Evolutionary conservation across 352 stramenopile genomes (phyloP).

Genomic region (Stephanocyclus meneghinianus): DNA sequence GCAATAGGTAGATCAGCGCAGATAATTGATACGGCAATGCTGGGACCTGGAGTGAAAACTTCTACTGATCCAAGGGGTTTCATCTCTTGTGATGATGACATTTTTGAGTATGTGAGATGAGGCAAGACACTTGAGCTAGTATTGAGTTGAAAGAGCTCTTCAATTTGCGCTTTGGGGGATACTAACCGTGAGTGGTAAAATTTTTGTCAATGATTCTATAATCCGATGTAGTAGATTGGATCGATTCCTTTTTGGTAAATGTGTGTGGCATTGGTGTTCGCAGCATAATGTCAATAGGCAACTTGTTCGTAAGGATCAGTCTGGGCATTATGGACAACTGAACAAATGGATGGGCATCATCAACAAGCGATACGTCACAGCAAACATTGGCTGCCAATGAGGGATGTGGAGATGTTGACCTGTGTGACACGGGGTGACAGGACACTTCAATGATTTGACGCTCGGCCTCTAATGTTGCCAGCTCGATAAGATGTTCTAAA

Average conservation of each 20-base stretch:
- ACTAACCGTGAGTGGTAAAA: slow-evolving; percentile 25
- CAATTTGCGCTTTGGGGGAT: too few species aligned
- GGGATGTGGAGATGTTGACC: slow-evolving; percentile 3
- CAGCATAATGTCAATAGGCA: slow-evolving; percentile 71
- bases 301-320: slow-evolving; percentile 71
- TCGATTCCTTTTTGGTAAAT: slow-evolving; percentile 40
- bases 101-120: neutral
- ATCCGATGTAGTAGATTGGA: slow-evolving; percentile 16
- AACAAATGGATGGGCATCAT: slow-evolving; percentile 64
- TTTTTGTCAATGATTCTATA: slow-evolving; percentile 39
- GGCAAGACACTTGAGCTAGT: neutral
- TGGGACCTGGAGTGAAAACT: slow-evolving; percentile 80
- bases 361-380: slow-evolving; percentile 63
- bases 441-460: slow-evolving; percentile 50
- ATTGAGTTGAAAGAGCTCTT: too few species aligned
- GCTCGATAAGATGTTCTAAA: slow-evolving; percentile 55
- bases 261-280: slow-evolving; percentile 82
- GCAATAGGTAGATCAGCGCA: slow-evolving; percentile 71
- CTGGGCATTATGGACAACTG: slow-evolving; percentile 75
- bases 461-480: slow-evolving; percentile 50
- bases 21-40: slow-evolving; percentile 75
- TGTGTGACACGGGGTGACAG: slow-evolving; percentile 45
- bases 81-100: slow-evolving; percentile 49
- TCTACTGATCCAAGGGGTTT: slow-evolving; percentile 63
- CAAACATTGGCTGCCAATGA: slow-evolving; percentile 54